Percentiles rank a stretch among this genome's conserved stretches.
Conservation (phyloP, 192 early-diverging fungal genomes). For the Dissophora ornata region DNA sequence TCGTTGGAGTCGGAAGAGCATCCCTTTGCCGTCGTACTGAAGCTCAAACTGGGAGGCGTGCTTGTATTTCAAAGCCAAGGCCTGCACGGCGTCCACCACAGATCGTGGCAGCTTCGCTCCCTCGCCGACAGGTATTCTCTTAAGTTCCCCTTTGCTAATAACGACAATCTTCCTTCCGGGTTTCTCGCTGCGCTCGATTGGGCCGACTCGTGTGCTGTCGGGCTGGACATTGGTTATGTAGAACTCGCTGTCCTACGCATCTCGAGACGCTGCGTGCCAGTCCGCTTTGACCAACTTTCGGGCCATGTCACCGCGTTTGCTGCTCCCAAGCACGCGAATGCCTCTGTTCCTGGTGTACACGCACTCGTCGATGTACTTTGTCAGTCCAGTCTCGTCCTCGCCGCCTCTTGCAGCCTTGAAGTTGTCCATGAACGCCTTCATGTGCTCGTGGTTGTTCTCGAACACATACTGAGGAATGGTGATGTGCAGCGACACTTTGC, state of each 20-base stretch:
- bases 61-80: neutral
- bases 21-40: neutral
- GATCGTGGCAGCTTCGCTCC: neutral
- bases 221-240: constrained; percentile 6
- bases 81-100: neutral
- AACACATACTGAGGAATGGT: constrained; percentile 8
- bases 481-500: constrained; percentile 2
- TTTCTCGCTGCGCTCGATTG: neutral
- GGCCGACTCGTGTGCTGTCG: neutral
- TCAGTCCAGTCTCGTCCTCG: neutral
- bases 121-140: too few relatives aligned
- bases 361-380: constrained; percentile 2
- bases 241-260: constrained; percentile 4
- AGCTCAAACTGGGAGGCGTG: constrained; percentile 5
- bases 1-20: neutral
- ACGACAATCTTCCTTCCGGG: too few relatives aligned
- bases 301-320: neutral
- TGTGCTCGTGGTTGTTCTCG: constrained; percentile 7
- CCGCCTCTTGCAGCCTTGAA: neutral
- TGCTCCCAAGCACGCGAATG: constrained; percentile 1
- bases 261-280: neutral
- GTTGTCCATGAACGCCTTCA: neutral
- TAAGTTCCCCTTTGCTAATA: neutral
- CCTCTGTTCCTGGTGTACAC: constrained; percentile 3
- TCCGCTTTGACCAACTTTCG: neutral